Base-by-base conservation (phyloP, 2,329 filamentous ascomycete species). In the Pseudogymnoascus sp. region DNA sequence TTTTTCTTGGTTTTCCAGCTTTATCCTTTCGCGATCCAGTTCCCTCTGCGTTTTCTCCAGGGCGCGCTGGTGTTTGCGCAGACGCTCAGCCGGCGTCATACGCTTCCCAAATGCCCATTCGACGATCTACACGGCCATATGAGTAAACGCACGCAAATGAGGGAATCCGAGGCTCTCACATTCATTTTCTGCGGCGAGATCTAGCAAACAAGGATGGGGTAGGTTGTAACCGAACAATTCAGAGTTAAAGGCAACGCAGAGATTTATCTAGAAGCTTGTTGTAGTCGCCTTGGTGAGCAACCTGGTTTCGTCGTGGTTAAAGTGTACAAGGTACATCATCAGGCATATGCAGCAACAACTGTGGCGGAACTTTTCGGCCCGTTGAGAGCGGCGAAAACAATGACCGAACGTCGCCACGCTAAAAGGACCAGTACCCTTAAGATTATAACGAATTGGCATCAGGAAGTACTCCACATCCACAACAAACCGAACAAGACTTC, bases 31-130 rank as follows among this genome's bases (percentile, higher is more conserved):
- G 65, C 96, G 88, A 72, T 99, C 94, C 60, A 99, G 84, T 75
- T 99, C 94, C 68, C 94, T 87, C 71, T 97, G 94, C 9, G 94
- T 96, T 80, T 97, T 96, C 76, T 99, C 94, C 66, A 99, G 86
- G 68, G 94, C 91, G 69, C 94, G 86, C 78, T 97, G 94, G 76
- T 99, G 96, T 81, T 93, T 93, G 75, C 90, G 87, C 74, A 93
- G 80, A 74, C 90, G 88, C 82, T 94, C 89, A 22, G 91, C 91
- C 3, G 94, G 93, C 80, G 94, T 99, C 84, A 97, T 95, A 76
- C 94, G 94, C 84, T 97, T 97, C 68, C 94, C 94, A 73, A 99
- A 99, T 38, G 93, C 93, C 92, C 94, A 99, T 84, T 99, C 94
- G 64, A 99, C 84, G 73, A 97, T 90, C 90, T 97, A 30, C 43